Evolutionary conservation across 1,284 basidiomycete genomes (phyloP).

Genomic region (Ganoderma boninense): DNA sequence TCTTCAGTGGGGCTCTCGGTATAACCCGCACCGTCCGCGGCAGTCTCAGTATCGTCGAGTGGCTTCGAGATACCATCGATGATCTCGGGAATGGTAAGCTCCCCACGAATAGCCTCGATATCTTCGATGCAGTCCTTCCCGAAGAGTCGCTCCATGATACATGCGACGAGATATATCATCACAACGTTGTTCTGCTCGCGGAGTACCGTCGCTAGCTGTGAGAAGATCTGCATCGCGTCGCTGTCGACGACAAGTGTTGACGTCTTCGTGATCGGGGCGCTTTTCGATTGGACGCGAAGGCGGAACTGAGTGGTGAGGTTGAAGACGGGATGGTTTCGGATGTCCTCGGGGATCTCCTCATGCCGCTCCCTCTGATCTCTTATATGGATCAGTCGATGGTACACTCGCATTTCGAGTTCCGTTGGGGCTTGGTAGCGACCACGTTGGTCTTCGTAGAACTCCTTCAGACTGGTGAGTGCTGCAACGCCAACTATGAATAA

Average conservation of each 20-base stretch:
- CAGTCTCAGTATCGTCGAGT: constrained; percentile 7
- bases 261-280: constrained; percentile 77
- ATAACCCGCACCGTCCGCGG: constrained; percentile 2
- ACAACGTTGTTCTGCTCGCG: constrained; percentile 64
- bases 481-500: constrained; percentile 8
- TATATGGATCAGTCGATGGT: constrained; percentile 92
- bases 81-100: constrained; percentile 70
- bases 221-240: constrained; percentile 74
- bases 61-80: constrained; percentile 75
- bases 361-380: constrained; percentile 83
- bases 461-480: constrained; percentile 92
- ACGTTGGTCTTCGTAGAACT: constrained; percentile 91
- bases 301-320: constrained; percentile 86
- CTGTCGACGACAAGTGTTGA: constrained; percentile 66
- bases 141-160: constrained; percentile 75
- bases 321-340: constrained; percentile 81
- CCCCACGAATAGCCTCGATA: constrained; percentile 77
- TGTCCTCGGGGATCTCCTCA: constrained; percentile 81
- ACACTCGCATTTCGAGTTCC: constrained; percentile 96
- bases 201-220: constrained; percentile 62
- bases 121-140: constrained; percentile 77
- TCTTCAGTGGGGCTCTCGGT: constrained; percentile 22
- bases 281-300: constrained; percentile 81
- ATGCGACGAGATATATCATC: constrained; percentile 81
- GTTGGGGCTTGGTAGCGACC: constrained; percentile 74